Evolutionary conservation across 73 alveolate species (phyloP), one percentile per base, ranked within the genome.

Genomic region (Durusdinium trenchii): DNA sequence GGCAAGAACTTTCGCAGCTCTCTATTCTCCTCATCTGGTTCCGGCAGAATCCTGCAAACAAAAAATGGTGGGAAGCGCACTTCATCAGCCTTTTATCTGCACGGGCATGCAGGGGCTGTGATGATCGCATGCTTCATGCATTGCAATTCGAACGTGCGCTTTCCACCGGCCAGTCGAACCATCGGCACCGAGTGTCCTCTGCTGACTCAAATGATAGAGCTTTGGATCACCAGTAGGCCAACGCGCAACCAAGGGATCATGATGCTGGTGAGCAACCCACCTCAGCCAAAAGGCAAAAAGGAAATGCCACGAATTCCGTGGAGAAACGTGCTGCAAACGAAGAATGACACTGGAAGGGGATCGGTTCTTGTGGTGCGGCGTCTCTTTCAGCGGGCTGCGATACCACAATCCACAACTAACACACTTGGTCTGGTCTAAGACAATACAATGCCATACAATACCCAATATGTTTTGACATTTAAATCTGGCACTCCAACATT

Each of bases 231-330:
- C 96, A 32, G 18, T 67, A 1, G 96, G 96, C 86, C 64, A 89
- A 52, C 96, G 96, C 52, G 84, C 86, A 36, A 62, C 96, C 71
- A 89, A n/a, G 6, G 96, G 96, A 69, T 89, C 96, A 43, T 89
- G 79, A 89, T 47, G 64, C 51, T 89, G 96, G 40, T 89, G 96
- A 48, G 52, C 96, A 42, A 89, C 96, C 96, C 96, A 89, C 96
- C 96, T 89, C 38, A 0, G 6, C 60, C 48, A 16, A 73, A 6
- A 32, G 5, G 64, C 64, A 54, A 54, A 54, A 54, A 54, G 28
- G 28, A 54, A 54, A 54, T 9, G 64, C 20, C 20, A 20, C 28
- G 28, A 54, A 54, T 12, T 20, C 64, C 64, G 64, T 12, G 20
- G 64, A 20, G 64, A 54, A 9, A 54, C 28, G 64, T 20, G 9